A percentile compares a stretch with the other conserved stretches of the same genome.
phyloP scores from a whole-genome alignment of 179 eudicot species.

The Vitellaria paradoxa region DNA sequence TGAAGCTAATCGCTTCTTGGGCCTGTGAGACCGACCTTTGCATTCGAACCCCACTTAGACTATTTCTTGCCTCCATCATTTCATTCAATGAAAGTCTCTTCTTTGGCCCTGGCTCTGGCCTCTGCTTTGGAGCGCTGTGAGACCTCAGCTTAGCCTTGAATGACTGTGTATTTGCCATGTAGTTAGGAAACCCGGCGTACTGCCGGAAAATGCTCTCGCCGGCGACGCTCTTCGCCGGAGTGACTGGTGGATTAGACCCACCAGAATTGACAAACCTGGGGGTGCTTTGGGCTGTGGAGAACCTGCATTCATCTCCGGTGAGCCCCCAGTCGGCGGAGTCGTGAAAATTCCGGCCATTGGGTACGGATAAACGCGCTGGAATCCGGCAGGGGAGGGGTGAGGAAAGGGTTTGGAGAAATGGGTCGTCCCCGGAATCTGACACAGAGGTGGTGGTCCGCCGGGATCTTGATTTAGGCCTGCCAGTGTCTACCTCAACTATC shows the following conservation, averaged over 20 bases:
- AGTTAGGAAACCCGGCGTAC: slow-evolving; percentile 38
- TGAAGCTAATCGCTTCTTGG: slow-evolving; percentile 59
- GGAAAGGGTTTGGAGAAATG: slow-evolving; percentile 22
- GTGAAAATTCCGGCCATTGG: slow-evolving; percentile 34
- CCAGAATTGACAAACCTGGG: slow-evolving; percentile 42
- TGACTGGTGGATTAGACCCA: slow-evolving; percentile 34
- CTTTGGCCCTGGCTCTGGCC: slow-evolving; percentile 53
- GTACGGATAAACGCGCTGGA: slow-evolving; percentile 40
- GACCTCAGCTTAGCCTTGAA: slow-evolving; percentile 80
- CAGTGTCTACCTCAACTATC: slow-evolving; percentile 72
- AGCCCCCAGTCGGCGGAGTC: slow-evolving; percentile 44
- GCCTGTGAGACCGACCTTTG: slow-evolving; percentile 59
- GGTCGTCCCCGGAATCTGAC: slow-evolving; percentile 26
- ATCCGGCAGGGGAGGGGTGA: slow-evolving; percentile 17
- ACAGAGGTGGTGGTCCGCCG: slow-evolving; percentile 27
- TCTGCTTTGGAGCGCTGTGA: slow-evolving; percentile 79
- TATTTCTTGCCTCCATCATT: slow-evolving; percentile 66
- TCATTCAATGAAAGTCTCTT: slow-evolving; percentile 52
- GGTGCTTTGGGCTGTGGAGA: slow-evolving; percentile 72
- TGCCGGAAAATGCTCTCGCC: slow-evolving; percentile 33
- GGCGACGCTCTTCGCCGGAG: slow-evolving; percentile 55
- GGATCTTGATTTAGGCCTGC: slow-evolving; percentile 47
- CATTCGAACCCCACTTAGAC: slow-evolving; percentile 67
- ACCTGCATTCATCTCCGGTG: slow-evolving; percentile 43
- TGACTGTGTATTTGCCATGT: slow-evolving; percentile 77